Conservation (phyloP, 257 asterid genomes). For the Jacaranda copaia region DNA sequence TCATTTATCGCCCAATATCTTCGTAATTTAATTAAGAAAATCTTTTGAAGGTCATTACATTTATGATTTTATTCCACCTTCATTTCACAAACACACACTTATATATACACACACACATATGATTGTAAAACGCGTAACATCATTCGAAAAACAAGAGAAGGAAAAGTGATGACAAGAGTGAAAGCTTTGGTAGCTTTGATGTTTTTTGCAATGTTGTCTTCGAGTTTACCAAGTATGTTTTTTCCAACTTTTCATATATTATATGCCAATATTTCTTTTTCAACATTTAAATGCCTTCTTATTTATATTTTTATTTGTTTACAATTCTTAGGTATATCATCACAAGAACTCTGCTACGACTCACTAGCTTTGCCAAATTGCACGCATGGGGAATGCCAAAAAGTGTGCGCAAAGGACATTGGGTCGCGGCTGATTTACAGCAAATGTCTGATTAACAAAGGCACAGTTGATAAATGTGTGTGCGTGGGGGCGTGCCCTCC, state of each 20-base stretch:
- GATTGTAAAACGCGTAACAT: too few relatives aligned
- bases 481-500: background rate
- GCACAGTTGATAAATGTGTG: background rate
- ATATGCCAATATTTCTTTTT: background rate
- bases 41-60: background rate
- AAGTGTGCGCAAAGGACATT: background rate
- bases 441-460: background rate
- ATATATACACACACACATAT: background rate
- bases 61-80: too few relatives aligned
- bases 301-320: background rate
- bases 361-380: background rate
- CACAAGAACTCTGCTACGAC: constrained; percentile 7
- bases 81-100: too few relatives aligned
- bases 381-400: background rate
- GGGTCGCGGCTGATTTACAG: background rate
- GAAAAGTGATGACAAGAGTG: constrained; percentile 5
- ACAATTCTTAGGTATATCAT: background rate
- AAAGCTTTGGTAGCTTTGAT: constrained; percentile 1
- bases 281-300: background rate
- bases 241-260: background rate
- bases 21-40: background rate
- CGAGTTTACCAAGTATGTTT: background rate
- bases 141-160: too few relatives aligned
- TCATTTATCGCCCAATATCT: too few relatives aligned
- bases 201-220: background rate